A percentile compares a stretch with the other conserved stretches of the same genome.
phyloP scores from a whole-genome alignment of 192 early-diverging fungal species.

The Backusella mclennaniae region DNA sequence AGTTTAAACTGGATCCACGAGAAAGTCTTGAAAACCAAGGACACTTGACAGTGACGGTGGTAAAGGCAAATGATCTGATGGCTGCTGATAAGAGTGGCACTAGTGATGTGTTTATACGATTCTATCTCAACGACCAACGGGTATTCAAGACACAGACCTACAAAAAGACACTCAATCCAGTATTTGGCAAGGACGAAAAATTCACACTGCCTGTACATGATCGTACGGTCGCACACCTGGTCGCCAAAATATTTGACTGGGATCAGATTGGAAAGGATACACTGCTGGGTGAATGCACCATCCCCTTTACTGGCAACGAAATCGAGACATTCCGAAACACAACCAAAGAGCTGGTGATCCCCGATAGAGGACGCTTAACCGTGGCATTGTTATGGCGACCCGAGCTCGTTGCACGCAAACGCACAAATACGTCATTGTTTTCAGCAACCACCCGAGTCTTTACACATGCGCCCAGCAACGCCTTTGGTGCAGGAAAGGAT shows the following conservation, averaged over 20 bases:
- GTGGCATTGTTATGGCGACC: conserved; percentile 62
- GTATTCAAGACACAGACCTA: conserved; percentile 64
- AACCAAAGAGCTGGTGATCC: conserved; percentile 11
- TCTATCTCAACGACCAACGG: conserved; percentile 61
- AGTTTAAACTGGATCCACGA: conserved; percentile 42
- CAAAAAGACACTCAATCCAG: conserved; percentile 74
- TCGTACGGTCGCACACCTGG: conserved; percentile 53
- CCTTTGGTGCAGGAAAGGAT: conserved; percentile 52
- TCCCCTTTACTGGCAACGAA: conserved; percentile 44
- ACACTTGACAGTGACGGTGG: conserved; percentile 56
- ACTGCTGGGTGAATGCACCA: conserved; percentile 49
- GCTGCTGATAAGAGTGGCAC: conserved; percentile 71
- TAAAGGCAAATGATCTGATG: conserved; percentile 57
- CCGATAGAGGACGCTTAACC: conserved; percentile 13
- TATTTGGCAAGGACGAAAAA: conserved; percentile 63
- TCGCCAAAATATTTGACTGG: conserved; percentile 78
- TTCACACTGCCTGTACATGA: conserved; percentile 55
- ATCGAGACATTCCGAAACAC: conserved; percentile 24
- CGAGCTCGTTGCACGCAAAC: conserved; percentile 33
- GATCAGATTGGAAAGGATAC: conserved; percentile 66
- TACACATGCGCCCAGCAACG: conserved; percentile 50
- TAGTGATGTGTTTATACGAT: conserved; percentile 70
- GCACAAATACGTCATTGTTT: conserved; percentile 23
- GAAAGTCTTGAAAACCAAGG: conserved; percentile 64
- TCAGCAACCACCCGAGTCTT: conserved; percentile 40